Conservation (phyloP, 1,139 yeast species). For the Casaregolazyma suthepensis region DNA sequence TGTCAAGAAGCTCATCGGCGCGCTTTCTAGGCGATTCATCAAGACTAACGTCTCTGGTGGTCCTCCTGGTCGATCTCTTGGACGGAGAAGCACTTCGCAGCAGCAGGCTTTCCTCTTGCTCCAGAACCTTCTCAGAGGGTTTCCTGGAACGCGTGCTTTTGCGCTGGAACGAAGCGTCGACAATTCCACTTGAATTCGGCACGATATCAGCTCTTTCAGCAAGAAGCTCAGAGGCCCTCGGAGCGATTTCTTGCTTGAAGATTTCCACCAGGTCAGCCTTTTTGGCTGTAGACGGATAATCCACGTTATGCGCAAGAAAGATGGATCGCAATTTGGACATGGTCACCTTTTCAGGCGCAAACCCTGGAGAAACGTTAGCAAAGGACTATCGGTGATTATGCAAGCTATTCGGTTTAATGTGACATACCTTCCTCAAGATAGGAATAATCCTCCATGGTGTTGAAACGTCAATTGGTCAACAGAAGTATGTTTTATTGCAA, state of each 20-base stretch:
- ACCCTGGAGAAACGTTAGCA: slow-evolving; percentile 36
- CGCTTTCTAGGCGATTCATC: not conserved
- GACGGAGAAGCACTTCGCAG: slow-evolving; percentile 3
- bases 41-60: slow-evolving; percentile 5
- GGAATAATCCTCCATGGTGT: slow-evolving; percentile 6
- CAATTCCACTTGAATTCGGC: slow-evolving; percentile 29
- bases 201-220: slow-evolving; percentile 23
- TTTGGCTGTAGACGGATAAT: slow-evolving; percentile 54
- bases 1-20: not conserved
- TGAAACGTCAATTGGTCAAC: not conserved
- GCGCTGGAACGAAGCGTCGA: slow-evolving; percentile 25
- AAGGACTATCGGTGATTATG: not conserved
- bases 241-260: slow-evolving; percentile 45
- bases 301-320: slow-evolving; percentile 51
- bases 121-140: not conserved
- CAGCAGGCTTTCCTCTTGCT: not conserved
- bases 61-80: slow-evolving; percentile 4
- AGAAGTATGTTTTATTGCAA: not conserved
- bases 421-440: slow-evolving; percentile 7
- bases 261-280: slow-evolving; percentile 53
- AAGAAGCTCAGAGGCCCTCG: slow-evolving; percentile 36
- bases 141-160: not conserved
- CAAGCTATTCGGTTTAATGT: not conserved
- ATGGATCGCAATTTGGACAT: slow-evolving; percentile 61
- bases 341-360: slow-evolving; percentile 56